Evolutionary conservation across 495 filamentous ascomycete genomes (phyloP), one percentile per base, ranked within the genome.

Genomic region (Lasiosphaeriaceae sp.): DNA sequence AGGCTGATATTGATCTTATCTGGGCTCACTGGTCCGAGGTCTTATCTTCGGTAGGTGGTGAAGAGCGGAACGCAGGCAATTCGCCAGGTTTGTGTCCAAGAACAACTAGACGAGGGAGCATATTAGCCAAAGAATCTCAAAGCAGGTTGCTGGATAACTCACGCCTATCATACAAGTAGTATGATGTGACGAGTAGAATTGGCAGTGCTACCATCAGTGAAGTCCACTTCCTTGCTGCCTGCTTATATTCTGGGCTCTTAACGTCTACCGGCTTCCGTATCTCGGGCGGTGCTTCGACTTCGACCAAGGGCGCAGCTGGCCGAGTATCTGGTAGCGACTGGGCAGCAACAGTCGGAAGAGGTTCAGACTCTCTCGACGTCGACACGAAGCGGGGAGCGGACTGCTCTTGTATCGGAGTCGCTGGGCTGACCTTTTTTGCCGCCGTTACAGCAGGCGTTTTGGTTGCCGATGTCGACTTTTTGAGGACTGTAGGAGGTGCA

Each of bases 161-260:
- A 65, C 76, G 66, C 51, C 76, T 61, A 19, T 77, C 63, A 55
- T 66, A 80, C 11, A 80, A 56, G 39, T 58, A 69, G 54, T 72
- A 78, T 2, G 76, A 76, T 17, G 76, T 77, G 11, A 80, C 75
- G 3, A 77, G 47, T 0, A 78, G 53, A 31, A 80, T 70, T 0
- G 77, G 77, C 60, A 78, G 54, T 16, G 71, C 73, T 29, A 80
- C 69, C 52, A 80, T 76, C 24, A 73, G 26, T 23, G 63, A 60
- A 6, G 61, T 66, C 54, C 70, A 74, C 47, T 66, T 76, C 43
- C 73, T 61, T 41, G 70, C 67, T 43, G 69, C 68, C 45, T 48
- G 48, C 52, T 74, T 73, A 60, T 75, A 80, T 52, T 74, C 69
- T n/a, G 62, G 61, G 54, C 71, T 74, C 21, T 62, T 63, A 1